Base-by-base conservation (phyloP, 352 stramenopile genomes). In the Phytophthora ohioensis region DNA sequence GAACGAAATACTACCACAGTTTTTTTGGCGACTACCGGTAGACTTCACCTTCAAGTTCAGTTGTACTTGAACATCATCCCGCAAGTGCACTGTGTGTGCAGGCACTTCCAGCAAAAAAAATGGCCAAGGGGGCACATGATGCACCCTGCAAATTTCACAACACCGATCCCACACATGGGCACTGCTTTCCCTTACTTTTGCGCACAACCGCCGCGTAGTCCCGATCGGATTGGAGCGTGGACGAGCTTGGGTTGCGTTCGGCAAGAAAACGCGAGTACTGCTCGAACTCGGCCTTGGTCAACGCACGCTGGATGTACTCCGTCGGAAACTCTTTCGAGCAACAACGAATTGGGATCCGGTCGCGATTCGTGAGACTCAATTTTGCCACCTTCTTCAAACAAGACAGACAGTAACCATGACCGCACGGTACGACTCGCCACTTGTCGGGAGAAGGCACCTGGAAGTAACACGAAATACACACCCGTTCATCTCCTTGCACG, bases 131-230 rank as follows among this genome's bases (percentile, higher is more conserved):
- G 32, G 42, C 80, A 87, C 11, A 5, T 49, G 51, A 93, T 86
- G 55, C 83, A 93, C n/a, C 85, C 85, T 0, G 49, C 35, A n/a
- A 73, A 67, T 46, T 79, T 81, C 49, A 88, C 48, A 2, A 91
- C 80, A 7, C 85, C 85, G 15, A 93, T 74, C 45, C 83, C 85
- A 47, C 85, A 91, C 15, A 34, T 43, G 0, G 83, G 27, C 85
- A 91, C 67, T 93, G 85, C 38, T 88, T 82, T n/a, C 80, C 75
- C 8, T 68, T 48, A 0, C 72, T 51, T 30, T 49, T 35, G 13
- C 70, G 53, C 9, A 93, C 64, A 3, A 82, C 45, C 8, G 64
- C 58, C 4, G 75, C 72, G 53, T 91, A 92, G 32, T 83, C 80
- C 45, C 67, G 58, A 62, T 92, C 85, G 3, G 82, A 84, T 56